Percentiles rank a stretch among this genome's conserved stretches.
phyloP scores from a whole-genome alignment of 176 grass and related monocot genomes.

The Triticum dicoccoides region DNA sequence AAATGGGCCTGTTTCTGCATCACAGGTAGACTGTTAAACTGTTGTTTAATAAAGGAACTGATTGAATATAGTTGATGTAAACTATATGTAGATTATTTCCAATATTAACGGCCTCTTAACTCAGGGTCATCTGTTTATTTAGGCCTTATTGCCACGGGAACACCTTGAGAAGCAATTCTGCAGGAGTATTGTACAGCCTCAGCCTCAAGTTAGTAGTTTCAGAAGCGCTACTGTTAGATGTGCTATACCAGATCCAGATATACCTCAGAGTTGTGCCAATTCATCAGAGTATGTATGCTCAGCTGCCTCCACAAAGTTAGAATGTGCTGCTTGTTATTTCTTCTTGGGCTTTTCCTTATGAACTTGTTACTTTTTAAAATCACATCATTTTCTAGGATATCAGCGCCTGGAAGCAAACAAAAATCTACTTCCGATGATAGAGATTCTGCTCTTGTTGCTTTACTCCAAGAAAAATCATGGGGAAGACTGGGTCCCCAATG shows the following conservation, averaged over 20 bases:
- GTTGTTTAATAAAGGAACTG: conserved; percentile 22
- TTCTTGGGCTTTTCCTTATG: not conserved
- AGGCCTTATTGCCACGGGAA: conserved; percentile 76
- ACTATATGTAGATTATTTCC: not conserved
- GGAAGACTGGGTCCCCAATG: conserved; percentile 79
- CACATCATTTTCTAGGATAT: conserved; percentile 43
- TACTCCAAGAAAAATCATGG: conserved; percentile 55
- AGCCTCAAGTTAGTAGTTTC: conserved; percentile 56
- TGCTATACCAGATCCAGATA: conserved; percentile 82
- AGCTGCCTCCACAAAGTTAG: not conserved
- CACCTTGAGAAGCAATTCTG: conserved; percentile 76
- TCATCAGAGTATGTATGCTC: conserved; percentile 76
- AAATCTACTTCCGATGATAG: conserved; percentile 56
- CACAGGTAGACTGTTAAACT: conserved; percentile 51
- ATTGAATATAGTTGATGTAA: conserved; percentile 24
- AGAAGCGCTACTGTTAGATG: conserved; percentile 70
- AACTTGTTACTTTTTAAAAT: conserved; percentile 1
- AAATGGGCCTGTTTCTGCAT: conserved; percentile 61
- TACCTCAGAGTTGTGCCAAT: conserved; percentile 60
- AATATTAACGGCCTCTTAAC: conserved; percentile 25
- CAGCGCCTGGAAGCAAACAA: conserved; percentile 53
- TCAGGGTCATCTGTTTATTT: conserved; percentile 32
- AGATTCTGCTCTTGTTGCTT: conserved; percentile 55
- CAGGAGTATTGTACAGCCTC: conserved; percentile 37
- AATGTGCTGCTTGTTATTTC: conserved; percentile 4